Percentiles rank a stretch among this genome's conserved stretches.
Evolutionary conservation across 805 yeast species (phyloP).

Genomic region (Candida ipomoeae): DNA sequence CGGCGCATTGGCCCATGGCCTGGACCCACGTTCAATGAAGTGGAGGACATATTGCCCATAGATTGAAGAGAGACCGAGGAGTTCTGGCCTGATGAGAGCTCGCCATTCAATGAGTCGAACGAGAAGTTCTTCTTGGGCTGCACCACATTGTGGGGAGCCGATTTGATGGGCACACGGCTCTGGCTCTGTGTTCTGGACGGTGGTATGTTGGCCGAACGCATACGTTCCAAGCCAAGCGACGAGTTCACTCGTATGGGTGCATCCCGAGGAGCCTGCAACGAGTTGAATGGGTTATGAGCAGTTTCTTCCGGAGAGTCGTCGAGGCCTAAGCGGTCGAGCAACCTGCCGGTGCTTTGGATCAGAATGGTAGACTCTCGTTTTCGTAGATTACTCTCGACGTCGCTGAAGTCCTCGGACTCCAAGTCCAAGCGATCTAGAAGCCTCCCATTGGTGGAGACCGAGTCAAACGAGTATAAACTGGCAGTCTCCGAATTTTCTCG

Average conservation of each 20-base stretch:
- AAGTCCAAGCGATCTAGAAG: conserved; percentile 29
- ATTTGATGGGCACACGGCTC: conserved; percentile 8
- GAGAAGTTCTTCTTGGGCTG: conserved; percentile 16
- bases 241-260: conserved; percentile 16
- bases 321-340: conserved; percentile 24
- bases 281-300: background rate
- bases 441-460: conserved; percentile 41
- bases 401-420: conserved; percentile 16
- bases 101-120: conserved; percentile 15
- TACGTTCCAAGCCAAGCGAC: conserved; percentile 15
- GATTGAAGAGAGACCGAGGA: conserved; percentile 10
- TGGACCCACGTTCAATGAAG: background rate
- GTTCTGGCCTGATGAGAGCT: conserved; percentile 10
- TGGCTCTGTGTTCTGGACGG: conserved; percentile 9
- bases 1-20: background rate
- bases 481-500: conserved; percentile 11
- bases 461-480: conserved; percentile 42
- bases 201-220: conserved; percentile 9
- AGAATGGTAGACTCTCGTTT: conserved; percentile 15
- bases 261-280: conserved; percentile 6
- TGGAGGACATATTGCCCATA: background rate
- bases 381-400: conserved; percentile 12
- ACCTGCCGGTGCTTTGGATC: conserved; percentile 15
- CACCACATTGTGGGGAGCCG: conserved; percentile 12
- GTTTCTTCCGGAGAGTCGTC: conserved; percentile 22